Base-by-base conservation (phyloP, 257 asterid species). In the Przewalskia tangutica region DNA sequence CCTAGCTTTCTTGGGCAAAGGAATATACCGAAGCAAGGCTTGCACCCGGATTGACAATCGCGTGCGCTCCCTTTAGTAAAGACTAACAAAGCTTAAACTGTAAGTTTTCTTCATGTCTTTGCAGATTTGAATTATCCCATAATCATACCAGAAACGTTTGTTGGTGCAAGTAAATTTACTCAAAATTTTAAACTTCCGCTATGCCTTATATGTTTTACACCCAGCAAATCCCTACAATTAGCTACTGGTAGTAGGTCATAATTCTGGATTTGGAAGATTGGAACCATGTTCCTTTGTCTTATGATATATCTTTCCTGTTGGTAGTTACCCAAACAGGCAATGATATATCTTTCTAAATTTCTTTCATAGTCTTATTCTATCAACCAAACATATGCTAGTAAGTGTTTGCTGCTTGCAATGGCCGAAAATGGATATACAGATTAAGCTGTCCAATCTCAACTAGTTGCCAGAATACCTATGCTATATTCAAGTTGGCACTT, bases 231-330 rank as follows among this genome's bases (percentile, higher is more conserved):
- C n/a, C n/a, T n/a, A n/a, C n/a, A n/a, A n/a, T n/a, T n/a, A n/a
- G 1, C 32, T 27, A 27, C 32, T 27, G 32, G 81, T 80, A 50
- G 83, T 58, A 83, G 40, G 65, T 76, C 75, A 73, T 73, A 48
- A 20, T 48, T 20, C 13, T 66, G n/a, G 75, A 66, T 66, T 66
- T 36, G 12, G 10, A 46, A 73, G 59, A 48, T 23, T 73, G 12
- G 42, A 38, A 38, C 75, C 88, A 82, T 82, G 85, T 85, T 85
- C 83, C 17, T 68, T 54, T 68, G 86, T 46, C 78, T 6, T 71
- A 11, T 46, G 14, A 70, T 44, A n/a, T 70, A 71, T 46, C 63
- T 50, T 80, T 38, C 73, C 36, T 81, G 81, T 50, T 66, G 76
- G 67, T 80, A 70, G 81, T 80, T 71, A 53, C 79, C 77, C 55